These are phyloP conservation scores for Metschnikowia cerradonensis DNA, from an alignment of 805 yeast species.

Conservation along the genomic window DNA sequence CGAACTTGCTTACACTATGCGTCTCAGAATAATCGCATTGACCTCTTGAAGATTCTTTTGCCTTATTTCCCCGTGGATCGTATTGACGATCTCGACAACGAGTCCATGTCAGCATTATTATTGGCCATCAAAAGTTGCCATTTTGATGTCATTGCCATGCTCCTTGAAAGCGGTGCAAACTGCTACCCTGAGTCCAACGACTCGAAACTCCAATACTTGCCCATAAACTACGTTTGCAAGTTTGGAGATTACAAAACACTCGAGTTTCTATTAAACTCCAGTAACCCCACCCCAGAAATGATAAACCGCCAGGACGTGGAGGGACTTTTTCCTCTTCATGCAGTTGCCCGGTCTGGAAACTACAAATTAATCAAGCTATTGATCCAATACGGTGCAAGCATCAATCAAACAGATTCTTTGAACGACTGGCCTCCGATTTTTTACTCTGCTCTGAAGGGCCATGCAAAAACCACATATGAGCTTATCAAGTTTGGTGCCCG, in stretches of 20 bases:
- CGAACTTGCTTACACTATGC: conserved; percentile 87
- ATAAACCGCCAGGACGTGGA: conserved; percentile 71
- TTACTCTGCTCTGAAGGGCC: conserved; percentile 86
- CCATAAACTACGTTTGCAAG: conserved; percentile 84
- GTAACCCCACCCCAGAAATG: conserved; percentile 21
- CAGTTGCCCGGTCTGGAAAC: conserved; percentile 83
- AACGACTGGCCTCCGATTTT: conserved; percentile 94
- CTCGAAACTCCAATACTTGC: conserved; percentile 60
- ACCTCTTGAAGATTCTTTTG: conserved; percentile 41
- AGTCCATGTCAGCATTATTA: conserved; percentile 77
- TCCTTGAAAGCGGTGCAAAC: conserved; percentile 33
- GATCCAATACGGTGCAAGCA: conserved; percentile 63
- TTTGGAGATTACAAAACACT: conserved; percentile 73
- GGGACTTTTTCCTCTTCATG: conserved; percentile 83
- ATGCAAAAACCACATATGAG: conserved; percentile 61
- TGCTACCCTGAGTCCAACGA: conserved; percentile 44
- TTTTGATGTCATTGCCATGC: conserved; percentile 35
- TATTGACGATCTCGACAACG: conserved; percentile 58
- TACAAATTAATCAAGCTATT: conserved; percentile 62
- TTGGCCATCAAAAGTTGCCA: conserved; percentile 72
- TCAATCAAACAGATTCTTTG: conserved; percentile 76
- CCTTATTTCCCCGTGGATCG: conserved; percentile 32
- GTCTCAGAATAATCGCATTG: conserved; percentile 50
- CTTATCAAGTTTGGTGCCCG: conserved; percentile 73
- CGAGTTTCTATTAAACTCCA: conserved; percentile 50